Percentiles rank a stretch among this genome's conserved stretches.
Conservation (phyloP, 345 rosid genomes). For the Microcos paniculata region DNA sequence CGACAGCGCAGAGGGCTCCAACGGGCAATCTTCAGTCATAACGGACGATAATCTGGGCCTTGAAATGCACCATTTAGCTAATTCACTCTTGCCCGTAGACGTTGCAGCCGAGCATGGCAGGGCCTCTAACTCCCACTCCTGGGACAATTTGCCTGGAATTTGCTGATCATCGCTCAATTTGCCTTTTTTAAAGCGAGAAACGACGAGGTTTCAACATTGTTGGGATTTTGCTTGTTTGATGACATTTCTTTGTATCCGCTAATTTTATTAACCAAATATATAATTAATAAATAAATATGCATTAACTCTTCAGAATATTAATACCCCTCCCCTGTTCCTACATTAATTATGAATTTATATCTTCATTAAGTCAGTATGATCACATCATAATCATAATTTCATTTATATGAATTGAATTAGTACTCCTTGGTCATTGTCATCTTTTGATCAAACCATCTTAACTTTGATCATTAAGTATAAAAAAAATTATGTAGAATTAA, state of each 20-base stretch:
- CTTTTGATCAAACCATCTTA: no score
- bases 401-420: no score
- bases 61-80: constrained; percentile 60
- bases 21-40: constrained; percentile 53
- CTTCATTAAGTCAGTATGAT: no score
- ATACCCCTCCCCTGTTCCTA: background rate
- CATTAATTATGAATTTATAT: no score
- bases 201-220: background rate
- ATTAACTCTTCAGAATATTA: background rate
- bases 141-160: constrained; percentile 51
- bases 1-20: constrained; percentile 51
- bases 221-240: constrained; percentile 1
- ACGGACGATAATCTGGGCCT: constrained; percentile 53
- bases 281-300: background rate
- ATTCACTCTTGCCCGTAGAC: constrained; percentile 42
- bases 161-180: constrained; percentile 21
- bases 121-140: constrained; percentile 36
- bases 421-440: no score
- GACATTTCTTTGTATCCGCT: constrained; percentile 1
- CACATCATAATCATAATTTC: no score
- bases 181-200: background rate
- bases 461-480: no score
- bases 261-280: background rate
- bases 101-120: constrained; percentile 31
- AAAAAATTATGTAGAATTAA: no score